Evolutionary conservation across 1,139 yeast species (phyloP).

Genomic region (Taphrina deformans): DNA sequence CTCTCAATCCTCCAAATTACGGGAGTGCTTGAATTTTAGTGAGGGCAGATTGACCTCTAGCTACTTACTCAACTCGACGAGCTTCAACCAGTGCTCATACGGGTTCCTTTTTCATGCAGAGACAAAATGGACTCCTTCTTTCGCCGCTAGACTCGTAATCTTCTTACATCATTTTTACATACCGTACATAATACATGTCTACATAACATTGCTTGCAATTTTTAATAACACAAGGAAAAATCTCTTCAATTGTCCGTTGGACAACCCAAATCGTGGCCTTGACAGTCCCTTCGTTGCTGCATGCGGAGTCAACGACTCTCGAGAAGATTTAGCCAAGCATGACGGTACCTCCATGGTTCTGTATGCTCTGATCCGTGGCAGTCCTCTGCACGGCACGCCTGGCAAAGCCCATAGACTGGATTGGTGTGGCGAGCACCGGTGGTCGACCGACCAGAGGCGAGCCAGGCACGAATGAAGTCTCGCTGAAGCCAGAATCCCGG

Average conservation of each 20-base stretch:
- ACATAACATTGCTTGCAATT: too few species aligned
- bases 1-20: slow-evolving; percentile 29
- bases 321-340: slow-evolving; percentile 7
- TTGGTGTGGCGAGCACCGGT: not conserved
- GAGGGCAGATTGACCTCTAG: slow-evolving; percentile 26
- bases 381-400: not conserved
- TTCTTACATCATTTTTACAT: not conserved
- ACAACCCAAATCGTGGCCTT: too few species aligned
- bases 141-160: too few species aligned
- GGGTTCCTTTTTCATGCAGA: slow-evolving; percentile 29
- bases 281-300: too few species aligned
- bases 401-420: not conserved
- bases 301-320: too few species aligned
- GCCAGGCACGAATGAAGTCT: slow-evolving; percentile 12
- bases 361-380: not conserved
- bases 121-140: too few species aligned
- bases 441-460: slow-evolving; percentile 4
- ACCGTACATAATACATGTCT: not conserved
- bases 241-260: too few species aligned
- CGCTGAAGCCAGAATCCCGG: slow-evolving; percentile 18
- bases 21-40: slow-evolving; percentile 33
- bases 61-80: slow-evolving; percentile 32
- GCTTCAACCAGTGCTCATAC: slow-evolving; percentile 7
- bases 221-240: too few species aligned
- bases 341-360: not conserved